Percentiles rank a stretch among this genome's conserved stretches.
These are phyloP conservation scores for Ophiostoma quercus DNA, from an alignment of 2,329 filamentous ascomycete species.

Conservation along the genomic window DNA sequence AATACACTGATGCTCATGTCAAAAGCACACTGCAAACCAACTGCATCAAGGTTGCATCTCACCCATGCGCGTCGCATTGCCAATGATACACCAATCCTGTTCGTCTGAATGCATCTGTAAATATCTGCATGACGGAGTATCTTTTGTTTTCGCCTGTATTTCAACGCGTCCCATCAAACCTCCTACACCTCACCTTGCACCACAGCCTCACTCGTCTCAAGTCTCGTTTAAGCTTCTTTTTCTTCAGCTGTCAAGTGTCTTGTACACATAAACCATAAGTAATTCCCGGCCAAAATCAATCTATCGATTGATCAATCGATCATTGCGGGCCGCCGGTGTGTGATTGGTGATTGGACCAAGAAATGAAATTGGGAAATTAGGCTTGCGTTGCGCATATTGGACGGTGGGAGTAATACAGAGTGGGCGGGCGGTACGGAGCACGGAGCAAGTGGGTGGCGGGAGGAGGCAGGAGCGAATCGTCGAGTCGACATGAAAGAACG, in stretches of 20 bases:
- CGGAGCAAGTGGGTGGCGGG: neutral
- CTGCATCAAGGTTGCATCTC: neutral
- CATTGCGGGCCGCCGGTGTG: neutral
- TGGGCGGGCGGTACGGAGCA: neutral
- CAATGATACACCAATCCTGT: neutral
- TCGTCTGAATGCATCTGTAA: neutral
- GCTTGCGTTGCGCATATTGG: conserved; percentile 10
- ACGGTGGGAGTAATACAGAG: neutral
- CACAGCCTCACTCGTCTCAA: too few relatives aligned
- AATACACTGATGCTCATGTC: too few relatives aligned
- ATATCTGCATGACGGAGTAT: neutral
- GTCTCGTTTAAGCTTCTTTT: neutral
- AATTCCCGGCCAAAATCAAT: neutral
- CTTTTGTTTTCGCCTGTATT: too few relatives aligned
- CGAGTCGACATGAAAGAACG: neutral
- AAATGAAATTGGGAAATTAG: conserved; percentile 9
- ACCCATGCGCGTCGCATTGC: neutral
- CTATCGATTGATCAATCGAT: neutral
- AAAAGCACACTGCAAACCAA: too few relatives aligned
- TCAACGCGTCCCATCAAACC: too few relatives aligned
- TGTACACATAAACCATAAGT: neutral
- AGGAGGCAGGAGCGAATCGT: neutral
- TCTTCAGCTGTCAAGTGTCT: neutral
- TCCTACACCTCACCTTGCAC: too few relatives aligned
- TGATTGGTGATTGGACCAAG: conserved; percentile 3